Percentiles rank a stretch among this genome's conserved stretches.
Evolutionary conservation across 345 rosid genomes (phyloP).

Genomic region (Eucalyptus melliodora): DNA sequence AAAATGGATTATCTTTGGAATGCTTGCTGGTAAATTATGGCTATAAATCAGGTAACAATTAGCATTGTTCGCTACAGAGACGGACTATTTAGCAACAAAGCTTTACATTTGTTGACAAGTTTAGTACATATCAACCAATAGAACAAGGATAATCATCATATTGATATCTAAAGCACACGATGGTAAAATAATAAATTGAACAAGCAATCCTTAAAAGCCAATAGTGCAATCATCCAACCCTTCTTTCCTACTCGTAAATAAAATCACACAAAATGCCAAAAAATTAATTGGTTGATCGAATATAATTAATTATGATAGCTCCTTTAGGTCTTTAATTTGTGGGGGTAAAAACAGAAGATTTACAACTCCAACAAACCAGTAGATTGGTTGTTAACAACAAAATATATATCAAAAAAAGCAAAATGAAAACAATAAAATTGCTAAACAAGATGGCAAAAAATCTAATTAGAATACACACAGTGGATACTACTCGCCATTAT

Average conservation of each 20-base stretch:
- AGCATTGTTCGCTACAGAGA: background rate
- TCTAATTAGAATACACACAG: background rate
- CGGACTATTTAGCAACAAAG: too few species aligned
- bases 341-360: background rate
- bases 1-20: too few species aligned
- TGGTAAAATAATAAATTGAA: too few species aligned
- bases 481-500: background rate
- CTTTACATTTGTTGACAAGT: too few species aligned
- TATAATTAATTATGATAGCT: background rate
- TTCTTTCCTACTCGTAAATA: too few species aligned
- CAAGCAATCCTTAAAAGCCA: too few species aligned
- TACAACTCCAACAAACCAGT: background rate
- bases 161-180: too few species aligned
- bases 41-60: too few species aligned
- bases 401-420: background rate
- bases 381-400: background rate
- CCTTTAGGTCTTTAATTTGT: background rate
- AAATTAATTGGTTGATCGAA: background rate
- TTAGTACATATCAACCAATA: too few species aligned
- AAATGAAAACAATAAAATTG: background rate
- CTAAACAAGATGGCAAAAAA: background rate
- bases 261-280: background rate
- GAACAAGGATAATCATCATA: too few species aligned
- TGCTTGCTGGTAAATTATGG: too few species aligned
- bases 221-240: too few species aligned